Percentiles rank a stretch among this genome's conserved stretches.
These are phyloP conservation scores for Lactarius akahatsu DNA, from an alignment of 768 basidiomycete genomes.

Conservation along the genomic window DNA sequence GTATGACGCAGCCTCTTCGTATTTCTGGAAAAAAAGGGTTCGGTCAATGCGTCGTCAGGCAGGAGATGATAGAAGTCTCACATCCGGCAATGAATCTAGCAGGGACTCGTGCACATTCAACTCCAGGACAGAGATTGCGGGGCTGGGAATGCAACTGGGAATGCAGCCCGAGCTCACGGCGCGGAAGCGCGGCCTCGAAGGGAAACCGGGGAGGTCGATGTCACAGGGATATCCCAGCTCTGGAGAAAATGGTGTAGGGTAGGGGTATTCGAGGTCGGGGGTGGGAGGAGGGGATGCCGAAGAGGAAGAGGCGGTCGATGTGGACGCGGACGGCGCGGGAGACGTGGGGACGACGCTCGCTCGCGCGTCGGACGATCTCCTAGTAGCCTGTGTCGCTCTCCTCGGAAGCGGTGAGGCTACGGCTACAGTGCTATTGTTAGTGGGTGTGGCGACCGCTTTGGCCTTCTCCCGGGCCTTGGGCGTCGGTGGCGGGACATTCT, in stretches of 20 bases:
- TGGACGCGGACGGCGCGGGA: background rate
- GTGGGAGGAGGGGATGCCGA: constrained; percentile 1
- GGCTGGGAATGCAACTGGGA: constrained; percentile 15
- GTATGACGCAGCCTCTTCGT: constrained; percentile 15
- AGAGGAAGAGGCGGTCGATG: constrained; percentile 1
- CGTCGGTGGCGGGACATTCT: constrained; percentile 33
- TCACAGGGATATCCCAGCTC: constrained; percentile 13
- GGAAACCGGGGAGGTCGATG: background rate
- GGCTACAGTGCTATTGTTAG: constrained; percentile 32
- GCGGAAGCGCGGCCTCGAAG: constrained; percentile 13
- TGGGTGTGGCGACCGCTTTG: constrained; percentile 41
- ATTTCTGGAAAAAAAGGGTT: constrained; percentile 11
- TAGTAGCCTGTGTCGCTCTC: background rate
- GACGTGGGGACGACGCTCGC: background rate
- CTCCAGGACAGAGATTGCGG: constrained; percentile 18
- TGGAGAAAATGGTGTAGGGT: background rate
- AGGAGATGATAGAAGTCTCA: background rate
- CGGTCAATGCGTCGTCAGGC: background rate
- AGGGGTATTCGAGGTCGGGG: background rate
- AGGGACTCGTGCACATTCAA: background rate
- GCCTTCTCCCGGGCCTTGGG: constrained; percentile 39
- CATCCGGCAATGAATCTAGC: constrained; percentile 9
- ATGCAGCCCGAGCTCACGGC: constrained; percentile 1
- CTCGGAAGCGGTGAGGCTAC: background rate
- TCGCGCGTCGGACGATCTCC: background rate